Evolutionary conservation across 1,284 basidiomycete species (phyloP).

Genomic region (Sporisorium iseilematis-ciliati): DNA sequence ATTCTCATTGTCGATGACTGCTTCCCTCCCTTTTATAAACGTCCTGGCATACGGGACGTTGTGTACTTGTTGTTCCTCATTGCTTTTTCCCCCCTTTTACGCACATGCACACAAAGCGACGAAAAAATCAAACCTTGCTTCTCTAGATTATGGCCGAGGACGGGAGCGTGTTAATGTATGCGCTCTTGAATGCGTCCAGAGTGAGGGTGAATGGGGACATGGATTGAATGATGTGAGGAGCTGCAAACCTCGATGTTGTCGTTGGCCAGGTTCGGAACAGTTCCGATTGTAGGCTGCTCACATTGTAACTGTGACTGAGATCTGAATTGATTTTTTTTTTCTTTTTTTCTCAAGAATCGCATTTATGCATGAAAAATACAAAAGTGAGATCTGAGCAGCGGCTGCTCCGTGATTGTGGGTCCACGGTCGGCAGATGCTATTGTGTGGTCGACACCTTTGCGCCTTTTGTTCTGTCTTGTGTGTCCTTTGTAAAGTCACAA

Average conservation of each 20-base stretch:
- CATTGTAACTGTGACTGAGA: constrained; percentile 1
- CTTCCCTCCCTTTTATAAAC: constrained; percentile 9
- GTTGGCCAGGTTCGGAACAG: not conserved
- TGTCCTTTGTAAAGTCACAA: constrained; percentile 11
- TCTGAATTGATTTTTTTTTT: too few relatives aligned
- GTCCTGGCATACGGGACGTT: constrained; percentile 25
- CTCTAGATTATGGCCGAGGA: constrained; percentile 23
- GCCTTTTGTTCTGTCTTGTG: too few relatives aligned
- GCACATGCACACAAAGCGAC: constrained; percentile 42
- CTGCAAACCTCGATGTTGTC: not conserved
- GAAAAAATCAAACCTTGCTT: constrained; percentile 37
- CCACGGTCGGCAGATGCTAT: constrained; percentile 1
- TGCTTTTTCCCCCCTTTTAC: constrained; percentile 15
- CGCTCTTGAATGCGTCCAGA: not conserved
- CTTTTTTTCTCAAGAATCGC: too few relatives aligned
- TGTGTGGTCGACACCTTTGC: not conserved
- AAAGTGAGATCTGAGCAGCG: not conserved
- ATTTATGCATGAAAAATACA: not conserved
- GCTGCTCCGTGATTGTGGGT: too few relatives aligned
- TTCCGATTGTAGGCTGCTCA: not conserved
- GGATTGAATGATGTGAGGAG: not conserved
- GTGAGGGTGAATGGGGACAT: not conserved
- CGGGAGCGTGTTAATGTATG: constrained; percentile 1
- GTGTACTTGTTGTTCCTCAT: constrained; percentile 39
- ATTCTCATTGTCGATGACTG: not conserved